Evolutionary conservation across 176 grass and related monocot genomes (phyloP).

Genomic region (Aegilops tauschii): DNA sequence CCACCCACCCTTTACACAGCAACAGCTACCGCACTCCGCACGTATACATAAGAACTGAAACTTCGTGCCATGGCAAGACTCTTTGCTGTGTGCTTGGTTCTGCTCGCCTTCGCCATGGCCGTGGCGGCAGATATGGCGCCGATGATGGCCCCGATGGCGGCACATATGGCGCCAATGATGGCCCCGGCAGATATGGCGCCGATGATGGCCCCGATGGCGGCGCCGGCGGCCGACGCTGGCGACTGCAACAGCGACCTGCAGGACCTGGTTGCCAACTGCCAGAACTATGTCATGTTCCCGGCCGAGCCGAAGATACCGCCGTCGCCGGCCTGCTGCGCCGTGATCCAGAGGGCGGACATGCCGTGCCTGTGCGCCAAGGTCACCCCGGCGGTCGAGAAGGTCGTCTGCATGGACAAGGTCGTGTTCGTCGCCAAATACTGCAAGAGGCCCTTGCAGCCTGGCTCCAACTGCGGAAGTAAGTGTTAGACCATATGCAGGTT

Average conservation of each 20-base stretch:
- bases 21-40: background rate
- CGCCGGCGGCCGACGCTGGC: background rate
- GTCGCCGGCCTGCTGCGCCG: conserved; percentile 37
- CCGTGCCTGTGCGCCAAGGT: conserved; percentile 54
- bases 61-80: conserved; percentile 18
- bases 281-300: conserved; percentile 37
- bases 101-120: conserved; percentile 15
- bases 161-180: no score
- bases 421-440: conserved; percentile 47
- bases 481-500: background rate
- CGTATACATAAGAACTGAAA: background rate
- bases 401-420: conserved; percentile 53
- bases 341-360: conserved; percentile 43
- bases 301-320: conserved; percentile 38
- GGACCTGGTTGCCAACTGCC: conserved; percentile 26
- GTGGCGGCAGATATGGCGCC: background rate
- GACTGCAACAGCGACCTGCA: conserved; percentile 15
- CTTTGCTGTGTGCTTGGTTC: conserved; percentile 17
- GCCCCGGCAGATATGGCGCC: no score
- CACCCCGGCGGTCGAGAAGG: conserved; percentile 30
- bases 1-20: background rate
- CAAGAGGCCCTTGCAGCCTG: conserved; percentile 22
- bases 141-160: background rate
- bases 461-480: conserved; percentile 65
- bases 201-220: no score